Evolutionary conservation across 805 yeast species (phyloP), one percentile per base, ranked within the genome.

Genomic region (Saturnispora sanitii): DNA sequence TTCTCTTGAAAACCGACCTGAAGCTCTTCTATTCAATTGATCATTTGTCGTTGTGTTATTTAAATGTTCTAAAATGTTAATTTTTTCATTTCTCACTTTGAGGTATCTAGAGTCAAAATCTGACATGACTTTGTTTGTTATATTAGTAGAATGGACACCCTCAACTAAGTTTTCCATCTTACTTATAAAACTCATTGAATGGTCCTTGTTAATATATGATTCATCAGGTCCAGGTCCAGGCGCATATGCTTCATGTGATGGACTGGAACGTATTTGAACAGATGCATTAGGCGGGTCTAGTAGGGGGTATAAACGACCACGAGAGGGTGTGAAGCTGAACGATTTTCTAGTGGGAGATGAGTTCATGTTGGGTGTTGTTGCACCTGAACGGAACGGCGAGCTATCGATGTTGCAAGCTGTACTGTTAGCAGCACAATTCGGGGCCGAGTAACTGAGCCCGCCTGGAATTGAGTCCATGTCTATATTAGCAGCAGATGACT

Each of bases 121-220:
- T 34, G 54, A 57, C 40, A 71, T 46, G 11, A 71, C 76, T 33
- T 65, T 68, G 34, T 62, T 61, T 20, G 70, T 66, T 31, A 72
- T 59, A 35, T 61, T 63, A 41, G 70, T 62, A 1, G 78, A 71
- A 54, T 70, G 73, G 38, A 74, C 65, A 41, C 65, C 65, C 15
- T 62, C 57, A 38, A 68, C 59, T 57, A 73, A 39, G n/a, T 47
- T 46, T 26, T 60, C 58, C 59, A 57, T 53, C 33, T 56, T 62
- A 20, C 33, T 43, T 3, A 48, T 38, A 43, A 60, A 58, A 1
- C 55, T 49, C 8, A 55, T 49, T 9, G 49, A 38, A 33, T 55
- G 54, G n/a, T 54, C 59, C 32, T 54, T 55, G 20, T 55, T 55
- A 6, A 53, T 52, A 28, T 59, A 59, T 37, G 60, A 56, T 11